Percentiles rank a stretch among this genome's conserved stretches.
Conservation (phyloP, 331 rosid species). For the Acacia pycnantha region DNA sequence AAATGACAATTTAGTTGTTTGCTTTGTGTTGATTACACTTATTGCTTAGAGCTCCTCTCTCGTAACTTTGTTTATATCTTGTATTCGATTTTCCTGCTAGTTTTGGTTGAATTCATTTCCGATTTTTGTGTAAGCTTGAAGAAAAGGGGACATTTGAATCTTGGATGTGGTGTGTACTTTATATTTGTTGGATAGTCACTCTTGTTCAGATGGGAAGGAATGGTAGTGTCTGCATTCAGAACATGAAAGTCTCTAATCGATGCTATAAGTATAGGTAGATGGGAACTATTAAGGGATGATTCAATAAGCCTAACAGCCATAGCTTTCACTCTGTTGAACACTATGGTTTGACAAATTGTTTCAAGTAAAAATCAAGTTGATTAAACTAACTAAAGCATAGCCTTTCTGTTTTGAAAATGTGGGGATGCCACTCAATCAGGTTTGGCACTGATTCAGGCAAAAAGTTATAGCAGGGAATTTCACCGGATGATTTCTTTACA, state of each 20-base stretch:
- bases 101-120: slow-evolving; percentile 1
- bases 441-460: neutral
- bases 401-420: slow-evolving; percentile 2
- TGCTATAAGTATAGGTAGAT: slow-evolving; percentile 7
- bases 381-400: slow-evolving; percentile 1
- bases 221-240: neutral
- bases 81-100: neutral
- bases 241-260: neutral
- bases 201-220: neutral
- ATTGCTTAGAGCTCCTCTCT: neutral
- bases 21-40: neutral
- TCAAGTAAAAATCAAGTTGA: slow-evolving; percentile 20
- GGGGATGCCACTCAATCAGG: slow-evolving; percentile 6
- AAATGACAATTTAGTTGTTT: slow-evolving; percentile 8
- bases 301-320: neutral
- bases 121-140: neutral
- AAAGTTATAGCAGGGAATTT: neutral
- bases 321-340: neutral
- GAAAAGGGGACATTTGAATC: slow-evolving; percentile 3
- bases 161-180: slow-evolving; percentile 1
- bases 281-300: slow-evolving; percentile 15
- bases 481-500: neutral
- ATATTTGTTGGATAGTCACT: neutral
- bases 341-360: slow-evolving; percentile 9
- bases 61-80: neutral